These are phyloP conservation scores for Sporisorium reilianum DNA, from an alignment of 1,284 basidiomycete species.

Conservation along the genomic window DNA sequence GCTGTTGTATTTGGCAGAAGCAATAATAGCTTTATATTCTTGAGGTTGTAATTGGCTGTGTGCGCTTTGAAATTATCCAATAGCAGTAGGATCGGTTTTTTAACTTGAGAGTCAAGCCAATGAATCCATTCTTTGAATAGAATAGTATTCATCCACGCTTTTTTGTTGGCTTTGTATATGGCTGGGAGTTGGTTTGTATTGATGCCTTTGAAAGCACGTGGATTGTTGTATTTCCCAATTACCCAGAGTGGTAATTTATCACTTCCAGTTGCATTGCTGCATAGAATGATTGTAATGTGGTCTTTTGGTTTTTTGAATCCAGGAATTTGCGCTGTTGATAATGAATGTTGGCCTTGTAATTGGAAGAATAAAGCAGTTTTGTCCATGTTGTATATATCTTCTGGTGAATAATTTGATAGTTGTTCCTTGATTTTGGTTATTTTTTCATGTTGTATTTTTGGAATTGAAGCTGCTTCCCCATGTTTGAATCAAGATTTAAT, in stretches of 20 bases:
- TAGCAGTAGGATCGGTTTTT: neutral
- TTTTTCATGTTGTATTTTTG: neutral
- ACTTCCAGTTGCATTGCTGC: conserved; percentile 1
- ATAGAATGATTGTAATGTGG: conserved; percentile 3
- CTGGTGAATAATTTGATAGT: too few relatives aligned
- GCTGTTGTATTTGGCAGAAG: too few relatives aligned
- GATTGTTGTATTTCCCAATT: neutral
- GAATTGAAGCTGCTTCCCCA: conserved; percentile 7
- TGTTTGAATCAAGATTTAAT: conserved; percentile 3
- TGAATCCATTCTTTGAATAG: conserved; percentile 6
- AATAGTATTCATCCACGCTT: conserved; percentile 9
- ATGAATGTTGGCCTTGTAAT: neutral
- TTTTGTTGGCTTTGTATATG: conserved; percentile 8
- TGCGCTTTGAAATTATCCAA: conserved; percentile 5
- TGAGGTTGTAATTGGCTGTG: too few relatives aligned
- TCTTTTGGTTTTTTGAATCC: too few relatives aligned
- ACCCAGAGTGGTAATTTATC: conserved; percentile 8
- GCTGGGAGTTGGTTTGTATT: too few relatives aligned
- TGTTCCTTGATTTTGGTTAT: neutral
- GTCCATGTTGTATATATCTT: too few relatives aligned
- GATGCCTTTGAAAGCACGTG: neutral
- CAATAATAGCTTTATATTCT: too few relatives aligned
- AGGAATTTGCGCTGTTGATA: neutral
- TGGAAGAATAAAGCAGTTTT: too few relatives aligned
- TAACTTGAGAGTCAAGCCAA: conserved; percentile 6